Evolutionary conservation across 2,329 filamentous ascomycete genomes (phyloP), one percentile per base, ranked within the genome.

Genomic region (Achaetomium macrosporum): DNA sequence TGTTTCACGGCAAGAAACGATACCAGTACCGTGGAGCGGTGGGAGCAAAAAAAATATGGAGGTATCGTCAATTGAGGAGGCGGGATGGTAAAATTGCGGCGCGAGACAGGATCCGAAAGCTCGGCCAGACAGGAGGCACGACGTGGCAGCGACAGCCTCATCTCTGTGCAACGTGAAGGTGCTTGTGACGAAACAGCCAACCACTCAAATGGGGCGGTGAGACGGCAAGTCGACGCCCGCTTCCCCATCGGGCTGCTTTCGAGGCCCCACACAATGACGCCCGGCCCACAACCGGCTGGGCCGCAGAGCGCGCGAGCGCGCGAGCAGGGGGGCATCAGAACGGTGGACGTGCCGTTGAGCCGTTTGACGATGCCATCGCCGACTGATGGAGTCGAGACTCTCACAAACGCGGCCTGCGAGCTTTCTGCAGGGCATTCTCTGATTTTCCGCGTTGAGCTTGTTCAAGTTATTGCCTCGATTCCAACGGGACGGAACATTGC

Each of bases 221-320:
- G 13, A 33, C 39, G 25, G 20, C 41, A 31, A 20, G 42, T 50
- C 41, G 4, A 12, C 33, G 33, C 10, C 33, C 51, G 51, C 29
- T 40, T 48, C 51, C 50, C 36, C 12, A 42, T 49, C 51, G 45
- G 50, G 50, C 39, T 47, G 25, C 17, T 39, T 11, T 12, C 29
- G 15, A 16, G 17, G 40, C 40, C 45, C 44, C 50, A 47, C 44
- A 31, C 5, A 13, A 29, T 30, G 11, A 31, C 31, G 16, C 29
- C 39, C 20, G 50, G 11, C 12, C 33, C 42, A 20, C 39, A 41
- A 30, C 39, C 13, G 50, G 39, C 42, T 51, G 29, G 37, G 25
- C 43, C 43, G 39, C 10, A 10, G 20, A 31, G 17, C 19, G 39
- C 33, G 2, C 33, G 9, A 20, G 15, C 12, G 35, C 37, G 7